Conservation (phyloP, 495 filamentous ascomycete genomes). For the Xylaria telfairii region DNA sequence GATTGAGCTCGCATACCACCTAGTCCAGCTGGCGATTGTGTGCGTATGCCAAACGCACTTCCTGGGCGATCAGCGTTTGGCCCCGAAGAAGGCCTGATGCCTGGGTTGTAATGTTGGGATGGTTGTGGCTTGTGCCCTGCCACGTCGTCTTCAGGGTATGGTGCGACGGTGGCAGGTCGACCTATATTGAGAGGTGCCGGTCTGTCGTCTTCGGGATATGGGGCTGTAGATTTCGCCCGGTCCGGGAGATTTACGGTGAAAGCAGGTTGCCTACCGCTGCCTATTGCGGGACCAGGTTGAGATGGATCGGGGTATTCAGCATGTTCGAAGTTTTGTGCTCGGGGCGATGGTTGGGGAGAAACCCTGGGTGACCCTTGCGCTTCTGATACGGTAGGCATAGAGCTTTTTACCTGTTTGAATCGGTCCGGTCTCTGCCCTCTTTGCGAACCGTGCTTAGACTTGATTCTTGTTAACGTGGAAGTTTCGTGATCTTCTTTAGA, state of each 20-base stretch:
- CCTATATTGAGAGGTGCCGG: constrained; percentile 48
- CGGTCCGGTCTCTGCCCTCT: constrained; percentile 72
- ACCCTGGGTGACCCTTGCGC: constrained; percentile 33
- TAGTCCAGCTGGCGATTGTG: constrained; percentile 32
- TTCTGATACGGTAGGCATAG: constrained; percentile 61
- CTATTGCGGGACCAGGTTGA: constrained; percentile 39
- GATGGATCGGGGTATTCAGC: constrained; percentile 75
- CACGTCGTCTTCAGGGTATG: constrained; percentile 61
- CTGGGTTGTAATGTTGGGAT: constrained; percentile 44
- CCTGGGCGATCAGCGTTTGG: constrained; percentile 63
- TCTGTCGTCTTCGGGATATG: constrained; percentile 68
- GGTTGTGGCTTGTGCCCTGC: constrained; percentile 34
- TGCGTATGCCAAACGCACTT: constrained; percentile 71
- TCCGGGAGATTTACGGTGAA: constrained; percentile 53
- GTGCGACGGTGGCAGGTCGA: constrained; percentile 48
- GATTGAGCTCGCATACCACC: constrained; percentile 33
- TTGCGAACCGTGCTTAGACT: constrained; percentile 89
- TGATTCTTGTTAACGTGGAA: constrained; percentile 86
- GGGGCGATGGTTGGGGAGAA: constrained; percentile 39
- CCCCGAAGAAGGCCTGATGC: constrained; percentile 45
- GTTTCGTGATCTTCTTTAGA: constrained; percentile 92
- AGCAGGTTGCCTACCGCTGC: constrained; percentile 55
- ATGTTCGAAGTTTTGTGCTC: constrained; percentile 45
- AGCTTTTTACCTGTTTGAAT: constrained; percentile 53
- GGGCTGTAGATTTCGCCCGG: constrained; percentile 60